These are phyloP conservation scores for Wickerhamomyces queroliae DNA, from an alignment of 805 yeast species.

Conservation along the genomic window DNA sequence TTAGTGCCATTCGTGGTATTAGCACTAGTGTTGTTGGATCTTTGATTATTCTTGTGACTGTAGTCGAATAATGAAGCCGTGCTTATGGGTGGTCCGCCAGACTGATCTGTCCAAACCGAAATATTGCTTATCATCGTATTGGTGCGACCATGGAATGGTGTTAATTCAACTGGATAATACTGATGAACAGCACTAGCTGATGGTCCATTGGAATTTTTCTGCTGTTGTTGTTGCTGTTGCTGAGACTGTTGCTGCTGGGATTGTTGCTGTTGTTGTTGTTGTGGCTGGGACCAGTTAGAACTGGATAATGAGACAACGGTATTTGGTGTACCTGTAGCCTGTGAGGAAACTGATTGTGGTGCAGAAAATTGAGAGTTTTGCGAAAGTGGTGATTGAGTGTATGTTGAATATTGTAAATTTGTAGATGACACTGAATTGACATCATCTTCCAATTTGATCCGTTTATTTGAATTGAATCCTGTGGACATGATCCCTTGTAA, in stretches of 20 bases:
- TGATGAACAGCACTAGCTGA: neutral
- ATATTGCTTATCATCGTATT: slow-evolving; percentile 57
- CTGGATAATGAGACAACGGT: slow-evolving; percentile 12
- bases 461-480: neutral
- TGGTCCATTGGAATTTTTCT: slow-evolving; percentile 5
- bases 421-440: neutral
- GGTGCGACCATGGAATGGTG: too few species aligned
- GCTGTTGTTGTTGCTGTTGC: slow-evolving; percentile 8
- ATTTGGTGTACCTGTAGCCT: slow-evolving; percentile 6
- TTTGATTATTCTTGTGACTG: slow-evolving; percentile 2
- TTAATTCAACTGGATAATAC: too few species aligned
- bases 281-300: slow-evolving; percentile 13
- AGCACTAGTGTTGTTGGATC: neutral
- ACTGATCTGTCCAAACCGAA: slow-evolving; percentile 53
- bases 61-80: slow-evolving; percentile 18
- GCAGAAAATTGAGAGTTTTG: neutral
- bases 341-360: neutral
- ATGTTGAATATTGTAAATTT: neutral
- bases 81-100: slow-evolving; percentile 26
- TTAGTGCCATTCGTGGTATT: neutral
- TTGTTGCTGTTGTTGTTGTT: slow-evolving; percentile 4
- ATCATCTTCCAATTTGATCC: neutral
- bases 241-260: slow-evolving; percentile 5
- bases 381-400: neutral
- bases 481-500: slow-evolving; percentile 1